These are phyloP conservation scores for Phlebiopsis gigantea DNA, from an alignment of 768 basidiomycete species.

Conservation along the genomic window DNA sequence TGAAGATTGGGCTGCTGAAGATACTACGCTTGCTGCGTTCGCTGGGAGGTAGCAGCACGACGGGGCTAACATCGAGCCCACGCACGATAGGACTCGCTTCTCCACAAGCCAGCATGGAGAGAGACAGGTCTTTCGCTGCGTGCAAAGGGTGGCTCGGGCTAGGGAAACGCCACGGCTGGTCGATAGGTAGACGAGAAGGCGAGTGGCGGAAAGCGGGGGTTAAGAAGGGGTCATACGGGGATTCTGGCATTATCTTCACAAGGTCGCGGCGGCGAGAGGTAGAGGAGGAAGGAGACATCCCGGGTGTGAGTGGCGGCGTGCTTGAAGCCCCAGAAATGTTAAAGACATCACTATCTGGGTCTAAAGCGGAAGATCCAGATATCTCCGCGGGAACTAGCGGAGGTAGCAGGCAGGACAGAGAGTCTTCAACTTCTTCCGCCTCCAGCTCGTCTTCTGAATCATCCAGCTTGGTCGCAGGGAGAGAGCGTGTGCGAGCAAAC, in stretches of 20 bases:
- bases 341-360: constrained; percentile 6
- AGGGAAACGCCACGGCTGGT: constrained; percentile 79
- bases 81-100: constrained; percentile 34
- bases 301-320: constrained; percentile 24
- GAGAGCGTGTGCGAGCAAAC: not conserved
- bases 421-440: not conserved
- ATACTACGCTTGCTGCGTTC: constrained; percentile 33
- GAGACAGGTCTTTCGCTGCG: constrained; percentile 58
- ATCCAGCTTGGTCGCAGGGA: not conserved
- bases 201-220: constrained; percentile 79
- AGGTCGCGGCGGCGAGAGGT: constrained; percentile 15
- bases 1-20: constrained; percentile 29
- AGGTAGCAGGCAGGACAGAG: not conserved
- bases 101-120: constrained; percentile 57
- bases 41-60: constrained; percentile 24
- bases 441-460: constrained; percentile 7
- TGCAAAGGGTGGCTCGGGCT: constrained; percentile 77
- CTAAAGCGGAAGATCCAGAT: not conserved
- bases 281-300: constrained; percentile 16
- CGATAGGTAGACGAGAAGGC: constrained; percentile 65
- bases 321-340: constrained; percentile 9
- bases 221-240: constrained; percentile 70
- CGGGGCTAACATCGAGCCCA: constrained; percentile 31
- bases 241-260: constrained; percentile 41
- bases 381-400: not conserved